phyloP scores from a whole-genome alignment of 1,139 yeast species.

The Suhomyces choctaworum region DNA sequence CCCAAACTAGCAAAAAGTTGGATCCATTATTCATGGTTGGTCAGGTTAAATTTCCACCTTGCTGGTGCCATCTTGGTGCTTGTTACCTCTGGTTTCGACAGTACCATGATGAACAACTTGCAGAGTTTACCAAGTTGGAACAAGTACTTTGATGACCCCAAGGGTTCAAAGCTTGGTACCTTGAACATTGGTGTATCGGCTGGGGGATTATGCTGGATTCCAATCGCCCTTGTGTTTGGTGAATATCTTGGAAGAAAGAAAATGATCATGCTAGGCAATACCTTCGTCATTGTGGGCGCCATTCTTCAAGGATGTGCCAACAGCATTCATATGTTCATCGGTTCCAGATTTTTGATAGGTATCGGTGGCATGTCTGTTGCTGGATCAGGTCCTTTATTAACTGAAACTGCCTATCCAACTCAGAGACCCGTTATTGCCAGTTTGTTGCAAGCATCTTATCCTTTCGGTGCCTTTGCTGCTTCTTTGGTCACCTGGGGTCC shows the following conservation, averaged over 20 bases:
- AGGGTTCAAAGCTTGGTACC: constrained; percentile 19
- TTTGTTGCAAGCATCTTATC: constrained; percentile 44
- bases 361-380: constrained; percentile 39
- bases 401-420: constrained; percentile 47
- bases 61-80: constrained; percentile 4
- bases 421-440: constrained; percentile 49
- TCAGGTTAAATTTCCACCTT: constrained; percentile 6
- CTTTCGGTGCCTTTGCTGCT: constrained; percentile 53
- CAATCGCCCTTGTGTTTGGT: constrained; percentile 32
- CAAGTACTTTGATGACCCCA: constrained; percentile 19
- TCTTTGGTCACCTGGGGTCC: constrained; percentile 51
- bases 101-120: constrained; percentile 23
- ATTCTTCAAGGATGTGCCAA: constrained; percentile 43
- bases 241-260: constrained; percentile 49
- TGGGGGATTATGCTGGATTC: constrained; percentile 25
- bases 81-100: constrained; percentile 19
- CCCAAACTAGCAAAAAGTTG: constrained; percentile 8
- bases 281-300: constrained; percentile 16
- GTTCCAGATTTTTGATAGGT: constrained; percentile 41
- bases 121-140: constrained; percentile 20
- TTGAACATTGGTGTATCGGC: constrained; percentile 23
- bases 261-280: constrained; percentile 12
- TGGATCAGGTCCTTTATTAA: constrained; percentile 39
- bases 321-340: constrained; percentile 34
- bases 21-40: constrained; percentile 5